Base-by-base conservation (phyloP, 192 early-diverging fungal species). In the Linnemannia hyalina region DNA sequence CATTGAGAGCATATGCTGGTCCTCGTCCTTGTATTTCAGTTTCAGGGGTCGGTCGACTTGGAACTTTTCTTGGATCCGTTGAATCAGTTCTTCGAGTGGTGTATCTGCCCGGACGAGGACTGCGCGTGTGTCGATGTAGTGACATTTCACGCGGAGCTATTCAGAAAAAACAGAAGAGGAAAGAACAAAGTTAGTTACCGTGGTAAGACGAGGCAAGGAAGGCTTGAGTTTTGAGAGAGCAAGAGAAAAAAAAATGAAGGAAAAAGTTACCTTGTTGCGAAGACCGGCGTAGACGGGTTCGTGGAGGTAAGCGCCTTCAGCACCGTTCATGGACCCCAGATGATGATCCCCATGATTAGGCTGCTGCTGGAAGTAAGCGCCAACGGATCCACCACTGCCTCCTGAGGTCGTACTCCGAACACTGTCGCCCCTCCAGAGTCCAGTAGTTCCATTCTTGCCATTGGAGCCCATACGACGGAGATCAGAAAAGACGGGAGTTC, bases 21-120 rank as follows among this genome's bases (percentile, higher is more conserved):
- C 97, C 81, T 97, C 96, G 75, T 98, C 97, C 85, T 93, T 93
- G 85, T 97, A 98, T 80, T 95, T 93, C 40, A 98, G 84, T 38
- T 91, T 89, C 70, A 97, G 77, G 2, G 82, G 80, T 60, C 73
- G 81, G 63, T 81, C 81, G 0, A 76, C 78, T 18, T 88, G 78
- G 80, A 96, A 95, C 78, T 96, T 96, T 46, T 91, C 91, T 40
- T 92, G 88, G 8, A 96, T 89, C 15, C 90, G 71, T 44, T 80
- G 70, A 1, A 88, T 40, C 38, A 96, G 82, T 26, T 95, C 93
- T 15, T 88, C 74, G 65, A 92, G 92, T 6, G 82, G 79, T 29
- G 94, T 89, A 29, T 82, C 84, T 16, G 73, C 46, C 1, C 94
- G 89, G 2, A 95, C 90, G 35, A 94, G 63, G 9, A 96, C 79